Evolutionary conservation across 1,139 yeast species (phyloP), one percentile per base, ranked within the genome.

Genomic region (Scheffersomyces segobiensis): DNA sequence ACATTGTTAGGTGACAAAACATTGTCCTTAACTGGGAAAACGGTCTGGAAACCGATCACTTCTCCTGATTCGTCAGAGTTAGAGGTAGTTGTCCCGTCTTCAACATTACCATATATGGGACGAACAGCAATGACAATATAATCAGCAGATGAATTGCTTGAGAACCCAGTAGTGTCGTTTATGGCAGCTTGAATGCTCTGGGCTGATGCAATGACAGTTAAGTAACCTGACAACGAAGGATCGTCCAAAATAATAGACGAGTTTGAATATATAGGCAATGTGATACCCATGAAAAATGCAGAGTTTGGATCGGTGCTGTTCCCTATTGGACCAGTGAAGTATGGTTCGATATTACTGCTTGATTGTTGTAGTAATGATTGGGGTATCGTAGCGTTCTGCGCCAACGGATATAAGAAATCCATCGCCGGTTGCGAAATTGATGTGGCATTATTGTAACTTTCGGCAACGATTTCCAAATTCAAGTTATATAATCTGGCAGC

Each of bases 221-320:
- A 67, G 71, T 86, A 93, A 0, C 97, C 98, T 0, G 88, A 83
- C 5, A 90, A 77, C 20, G 83, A 79, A 3, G 89, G 87, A 19
- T 82, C 75, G 42, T 82, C 75, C 26, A 89, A 73, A 55, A 91
- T 77, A 26, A 91, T 88, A 5, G 97, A 89, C 17, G 88, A 81
- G 67, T 90, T 89, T 18, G 92, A 85, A 67, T 81, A 86, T 1
- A 93, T 83, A 0, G 97, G 96, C 6, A 92, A 65, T 0, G 92
- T 86, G 52, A 87, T 67, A 1, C 91, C 87, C 74, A 86, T 72
- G 66, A 81, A 83, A 63, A 78, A 78, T 3, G 73, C 56, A 18
- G 70, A 50, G 76, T 73, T 72, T 14, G 50, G 50, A 19, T 48
- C 50, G 4, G 71, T 64, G 46, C 72, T 74, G 64, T 85, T 83